Conservation (phyloP, 2,329 filamentous ascomycete genomes). For the Fusarium poae region DNA sequence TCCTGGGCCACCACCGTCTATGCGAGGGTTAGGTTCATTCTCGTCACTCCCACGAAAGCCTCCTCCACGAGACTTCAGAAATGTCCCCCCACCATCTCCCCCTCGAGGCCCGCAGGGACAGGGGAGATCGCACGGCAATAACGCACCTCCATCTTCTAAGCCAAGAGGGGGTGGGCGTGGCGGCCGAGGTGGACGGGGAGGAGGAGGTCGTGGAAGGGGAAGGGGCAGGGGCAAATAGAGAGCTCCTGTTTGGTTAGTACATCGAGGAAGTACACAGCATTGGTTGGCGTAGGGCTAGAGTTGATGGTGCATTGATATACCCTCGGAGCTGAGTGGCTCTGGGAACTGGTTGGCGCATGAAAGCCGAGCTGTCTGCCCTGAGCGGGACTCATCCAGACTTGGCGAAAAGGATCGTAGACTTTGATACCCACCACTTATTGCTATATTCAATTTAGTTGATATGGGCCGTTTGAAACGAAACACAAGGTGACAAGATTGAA, state of each 20-base stretch:
- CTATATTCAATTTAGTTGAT: slow-evolving; percentile 15
- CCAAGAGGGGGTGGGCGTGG: slow-evolving; percentile 44
- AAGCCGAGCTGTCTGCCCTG: slow-evolving; percentile 24
- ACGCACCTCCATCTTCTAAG: slow-evolving; percentile 37
- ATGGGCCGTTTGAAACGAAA: slow-evolving; percentile 34
- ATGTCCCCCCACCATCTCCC: slow-evolving; percentile 49
- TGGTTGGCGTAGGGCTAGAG: slow-evolving; percentile 23
- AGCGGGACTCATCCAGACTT: slow-evolving; percentile 34
- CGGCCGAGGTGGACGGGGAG: slow-evolving; percentile 47
- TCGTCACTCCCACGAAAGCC: slow-evolving; percentile 51
- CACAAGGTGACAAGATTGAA: slow-evolving; percentile 1
- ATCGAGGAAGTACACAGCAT: not conserved
- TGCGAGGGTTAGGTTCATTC: slow-evolving; percentile 44
- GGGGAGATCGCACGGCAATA: slow-evolving; percentile 27
- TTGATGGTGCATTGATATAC: slow-evolving; percentile 28
- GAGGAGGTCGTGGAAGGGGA: slow-evolving; percentile 49
- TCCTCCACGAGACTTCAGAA: slow-evolving; percentile 48
- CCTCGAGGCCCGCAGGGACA: slow-evolving; percentile 34
- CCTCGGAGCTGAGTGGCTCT: slow-evolving; percentile 25
- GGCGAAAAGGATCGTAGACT: slow-evolving; percentile 34
- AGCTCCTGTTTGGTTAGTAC: slow-evolving; percentile 7
- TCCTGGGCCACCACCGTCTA: slow-evolving; percentile 45
- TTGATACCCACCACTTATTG: slow-evolving; percentile 43
- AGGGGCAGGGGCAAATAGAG: slow-evolving; percentile 49
- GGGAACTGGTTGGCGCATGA: slow-evolving; percentile 41